Evolutionary conservation across 2,329 filamentous ascomycete species (phyloP).

Genomic region (Claviceps africana): DNA sequence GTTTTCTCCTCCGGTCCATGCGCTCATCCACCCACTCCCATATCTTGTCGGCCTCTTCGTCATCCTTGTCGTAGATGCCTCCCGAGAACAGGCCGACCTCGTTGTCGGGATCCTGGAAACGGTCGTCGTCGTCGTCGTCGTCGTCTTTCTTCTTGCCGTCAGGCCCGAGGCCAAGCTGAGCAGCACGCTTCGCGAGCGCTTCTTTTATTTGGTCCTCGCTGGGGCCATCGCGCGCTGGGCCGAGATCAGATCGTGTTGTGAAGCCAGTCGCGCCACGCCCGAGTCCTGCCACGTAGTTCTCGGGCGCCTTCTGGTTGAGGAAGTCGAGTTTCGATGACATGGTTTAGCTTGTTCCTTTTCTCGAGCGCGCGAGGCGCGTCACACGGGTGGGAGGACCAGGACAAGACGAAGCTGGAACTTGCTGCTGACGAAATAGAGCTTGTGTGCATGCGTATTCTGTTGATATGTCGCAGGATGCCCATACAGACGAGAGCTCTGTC

Average conservation of each 20-base stretch:
- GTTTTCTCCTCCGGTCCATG: slow-evolving; percentile 79
- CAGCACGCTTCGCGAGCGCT: slow-evolving; percentile 84
- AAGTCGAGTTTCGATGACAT: slow-evolving; percentile 61
- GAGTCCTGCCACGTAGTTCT: slow-evolving; percentile 89
- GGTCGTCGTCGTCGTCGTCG: slow-evolving; percentile 61
- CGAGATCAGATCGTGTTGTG: slow-evolving; percentile 91
- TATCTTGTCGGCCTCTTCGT: slow-evolving; percentile 93
- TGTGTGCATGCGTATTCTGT: too few species aligned
- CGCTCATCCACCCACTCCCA: slow-evolving; percentile 93
- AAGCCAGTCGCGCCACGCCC: slow-evolving; percentile 97
- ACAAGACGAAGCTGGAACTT: background rate
- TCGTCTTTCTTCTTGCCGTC: slow-evolving; percentile 59
- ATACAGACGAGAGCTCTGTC: background rate
- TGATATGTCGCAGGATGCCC: background rate
- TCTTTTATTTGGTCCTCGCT: slow-evolving; percentile 98
- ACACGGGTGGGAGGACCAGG: background rate
- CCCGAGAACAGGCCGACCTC: slow-evolving; percentile 92
- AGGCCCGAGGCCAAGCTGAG: slow-evolving; percentile 58
- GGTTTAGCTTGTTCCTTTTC: slow-evolving; percentile 1
- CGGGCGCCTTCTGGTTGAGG: slow-evolving; percentile 68
- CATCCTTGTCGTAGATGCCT: slow-evolving; percentile 91
- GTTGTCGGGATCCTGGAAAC: slow-evolving; percentile 93
- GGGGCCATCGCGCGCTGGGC: slow-evolving; percentile 85
- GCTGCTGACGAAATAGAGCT: too few species aligned
- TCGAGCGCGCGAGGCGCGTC: slow-evolving; percentile 3